Base-by-base conservation (phyloP, 169 alveolate species). In the Plasmodium chabaudi region DNA sequence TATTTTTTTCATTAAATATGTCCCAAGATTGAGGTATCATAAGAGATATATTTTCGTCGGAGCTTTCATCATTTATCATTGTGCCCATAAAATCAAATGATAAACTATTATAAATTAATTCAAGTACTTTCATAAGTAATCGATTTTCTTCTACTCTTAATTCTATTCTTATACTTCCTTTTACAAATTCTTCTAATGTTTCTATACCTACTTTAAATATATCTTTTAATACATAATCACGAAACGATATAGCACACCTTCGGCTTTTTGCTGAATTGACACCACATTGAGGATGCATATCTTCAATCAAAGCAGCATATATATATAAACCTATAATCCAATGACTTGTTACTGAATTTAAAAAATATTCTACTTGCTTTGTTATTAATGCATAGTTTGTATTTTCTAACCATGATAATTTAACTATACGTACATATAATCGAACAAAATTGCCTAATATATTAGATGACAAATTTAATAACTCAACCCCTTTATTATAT, bases 21-120 rank as follows among this genome's bases (percentile, higher is more conserved):
- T 94, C 94, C 98, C 98, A 97, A 63, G 96, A 92, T 69, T 96
- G 98, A 12, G 99, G 99, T 27, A 97, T 92, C 99, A 97, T 97
- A 25, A 97, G 97, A 1, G 99, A 96, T 74, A 94, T 93, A 93
- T 97, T 97, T 75, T 97, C 99, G 84, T 97, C 99, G 0, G 98
- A 95, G 49, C 98, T 95, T 82, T 97, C 99, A 84, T 97, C 99
- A 0, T 98, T 98, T 42, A 82, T 82, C 90, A 96, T 95, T 17
- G 99, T 96, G 3, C 98, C 99, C 98, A 96, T 95, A 93, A 96
- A 97, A 89, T 97, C 99, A 79, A 96, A 97, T 61, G 98, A 93
- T 86, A 97, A 86, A 63, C 98, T 96, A 87, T 96, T 94, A 92
- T 89, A 93, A 21, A 97, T 92, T 86, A 97, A 94, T 93, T 95